These are phyloP conservation scores for Citrus hindsii DNA, from an alignment of 345 rosid genomes.

Conservation along the genomic window DNA sequence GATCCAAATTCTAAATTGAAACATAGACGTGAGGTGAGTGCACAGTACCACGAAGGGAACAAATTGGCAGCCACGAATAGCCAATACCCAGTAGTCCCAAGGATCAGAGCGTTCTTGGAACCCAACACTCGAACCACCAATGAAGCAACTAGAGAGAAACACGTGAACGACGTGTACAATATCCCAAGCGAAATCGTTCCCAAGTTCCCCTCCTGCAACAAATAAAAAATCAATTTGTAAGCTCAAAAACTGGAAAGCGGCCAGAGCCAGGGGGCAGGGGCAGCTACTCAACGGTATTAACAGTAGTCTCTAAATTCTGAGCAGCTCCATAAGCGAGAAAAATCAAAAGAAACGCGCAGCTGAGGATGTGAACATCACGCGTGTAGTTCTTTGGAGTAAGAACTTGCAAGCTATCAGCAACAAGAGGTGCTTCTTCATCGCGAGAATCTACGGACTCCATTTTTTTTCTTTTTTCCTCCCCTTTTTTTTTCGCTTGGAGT, in stretches of 20 bases:
- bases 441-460: conserved; percentile 40
- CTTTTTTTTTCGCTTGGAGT: background rate
- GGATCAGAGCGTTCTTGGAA: conserved; percentile 73
- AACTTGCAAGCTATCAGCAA: conserved; percentile 31
- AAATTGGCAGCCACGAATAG: conserved; percentile 85
- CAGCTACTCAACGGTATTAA: conserved; percentile 57
- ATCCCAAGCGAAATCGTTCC: conserved; percentile 89
- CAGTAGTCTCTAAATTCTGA: conserved; percentile 84
- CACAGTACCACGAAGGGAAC: conserved; percentile 66
- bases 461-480: accelerated
- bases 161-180: conserved; percentile 75
- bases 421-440: conserved; percentile 63
- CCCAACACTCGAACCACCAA: conserved; percentile 77
- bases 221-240: background rate
- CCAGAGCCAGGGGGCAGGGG: background rate
- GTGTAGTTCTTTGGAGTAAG: conserved; percentile 38
- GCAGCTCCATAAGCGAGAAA: conserved; percentile 94
- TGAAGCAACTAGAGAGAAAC: conserved; percentile 80
- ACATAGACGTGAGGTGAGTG: too few relatives aligned
- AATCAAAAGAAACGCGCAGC: conserved; percentile 69
- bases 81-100: conserved; percentile 94
- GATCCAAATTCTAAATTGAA: too few relatives aligned
- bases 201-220: conserved; percentile 51
- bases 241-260: background rate
- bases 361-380: conserved; percentile 75